phyloP scores from a whole-genome alignment of 257 asterid species.

The Solanum neorickii region DNA sequence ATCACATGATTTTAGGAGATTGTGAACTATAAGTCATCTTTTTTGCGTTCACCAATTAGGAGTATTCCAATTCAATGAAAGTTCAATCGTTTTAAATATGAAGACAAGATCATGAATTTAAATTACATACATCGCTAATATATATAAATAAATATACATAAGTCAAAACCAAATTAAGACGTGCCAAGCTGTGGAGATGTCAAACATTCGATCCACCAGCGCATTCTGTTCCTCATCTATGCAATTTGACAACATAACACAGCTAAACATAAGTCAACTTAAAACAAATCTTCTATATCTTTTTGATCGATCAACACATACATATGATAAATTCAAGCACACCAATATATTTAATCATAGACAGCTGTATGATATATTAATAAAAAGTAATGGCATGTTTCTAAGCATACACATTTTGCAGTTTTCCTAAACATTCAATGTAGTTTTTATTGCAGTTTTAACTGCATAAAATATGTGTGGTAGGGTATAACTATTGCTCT shows the following conservation, averaged over 20 bases:
- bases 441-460: neutral
- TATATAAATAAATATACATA: neutral
- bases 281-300: neutral
- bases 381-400: neutral
- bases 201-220: neutral
- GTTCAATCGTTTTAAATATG: no score
- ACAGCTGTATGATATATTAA: neutral
- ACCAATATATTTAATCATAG: neutral
- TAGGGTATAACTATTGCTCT: neutral
- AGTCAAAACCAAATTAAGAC: neutral
- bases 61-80: no score
- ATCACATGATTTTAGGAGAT: neutral
- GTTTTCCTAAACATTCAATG: neutral
- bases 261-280: neutral
- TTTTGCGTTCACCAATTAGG: neutral
- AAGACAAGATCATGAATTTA: neutral
- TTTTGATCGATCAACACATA: neutral
- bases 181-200: neutral
- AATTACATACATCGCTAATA: neutral
- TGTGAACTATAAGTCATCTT: neutral
- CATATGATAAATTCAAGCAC: neutral
- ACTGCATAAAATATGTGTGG: neutral
- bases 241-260: neutral
- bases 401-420: neutral
- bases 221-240: neutral